Evolutionary conservation across 164 flowering plant genomes (phyloP), one percentile per base, ranked within the genome.

Genomic region (Protea cynaroides): DNA sequence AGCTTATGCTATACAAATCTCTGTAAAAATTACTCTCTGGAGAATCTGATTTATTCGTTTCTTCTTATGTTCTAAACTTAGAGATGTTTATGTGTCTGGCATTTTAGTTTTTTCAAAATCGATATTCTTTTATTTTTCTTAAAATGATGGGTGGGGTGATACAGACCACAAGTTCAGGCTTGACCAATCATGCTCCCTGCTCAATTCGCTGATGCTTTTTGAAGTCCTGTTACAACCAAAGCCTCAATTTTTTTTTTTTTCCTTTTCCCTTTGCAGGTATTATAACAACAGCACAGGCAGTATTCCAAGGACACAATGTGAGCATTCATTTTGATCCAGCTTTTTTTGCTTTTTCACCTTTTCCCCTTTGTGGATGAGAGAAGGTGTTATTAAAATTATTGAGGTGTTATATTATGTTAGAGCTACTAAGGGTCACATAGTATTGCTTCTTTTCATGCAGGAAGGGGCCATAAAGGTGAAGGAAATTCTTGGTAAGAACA

Each of bases 401-500:
- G 4, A 8, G 46, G 46, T 40, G 14, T 12, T 40, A 8, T 40
- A 40, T 8, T 40, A 40, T 8, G 17, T 49, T n/a, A 12, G 52
- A 25, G 17, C 34, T 25, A 59, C 50, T 59, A 38, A 59, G 12
- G 13, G 14, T 59, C 3, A 29, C 34, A 24, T 38, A 38, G 13
- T 51, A 23, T 49, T 69, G 40, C 57, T 64, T 63, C 54, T 63
- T 58, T 63, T 63, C 49, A 13, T 77, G 75, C 88, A 91, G 99
- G 97, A 89, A 23, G 87, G 88, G 58, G 50, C 82, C 25, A 64
- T 71, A 49, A 91, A 80, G 73, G 78, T 74, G 53, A 86, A 81
- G 70, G 93, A 86, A 74, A 64, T 89, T 70, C 75, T 89, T 64
- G 96, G 99, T 92, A 79, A 69, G 76, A 58, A 63, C n/a, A 51